Evolutionary conservation across 176 grass and related monocot genomes (phyloP).

Genomic region (Pharus latifolius): DNA sequence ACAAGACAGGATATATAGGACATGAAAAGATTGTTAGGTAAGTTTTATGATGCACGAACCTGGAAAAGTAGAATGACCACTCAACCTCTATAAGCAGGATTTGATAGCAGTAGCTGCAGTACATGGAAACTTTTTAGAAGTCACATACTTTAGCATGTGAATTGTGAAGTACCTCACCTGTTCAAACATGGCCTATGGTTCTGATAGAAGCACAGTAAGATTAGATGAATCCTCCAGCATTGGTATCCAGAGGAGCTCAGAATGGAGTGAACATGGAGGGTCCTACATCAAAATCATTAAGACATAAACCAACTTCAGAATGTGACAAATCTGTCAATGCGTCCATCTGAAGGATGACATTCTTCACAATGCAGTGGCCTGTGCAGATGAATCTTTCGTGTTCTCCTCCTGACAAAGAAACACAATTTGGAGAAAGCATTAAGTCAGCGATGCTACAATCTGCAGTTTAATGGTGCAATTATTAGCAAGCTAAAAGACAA

Average conservation of each 20-base stretch:
- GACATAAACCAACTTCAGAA: slow-evolving; percentile 7
- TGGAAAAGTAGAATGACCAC: neutral
- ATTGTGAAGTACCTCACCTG: slow-evolving; percentile 36
- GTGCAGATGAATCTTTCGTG: neutral
- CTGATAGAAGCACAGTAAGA: too few relatives aligned
- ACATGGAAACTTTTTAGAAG: neutral
- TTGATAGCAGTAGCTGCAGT: neutral
- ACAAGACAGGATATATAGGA: neutral
- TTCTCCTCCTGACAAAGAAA: neutral
- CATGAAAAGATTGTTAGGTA: neutral
- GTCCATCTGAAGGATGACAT: slow-evolving; percentile 7
- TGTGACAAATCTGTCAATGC: neutral
- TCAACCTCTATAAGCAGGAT: neutral
- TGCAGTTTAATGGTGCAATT: neutral
- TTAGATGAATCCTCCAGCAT: neutral
- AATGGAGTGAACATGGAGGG: neutral
- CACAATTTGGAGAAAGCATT: neutral
- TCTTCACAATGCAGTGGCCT: neutral
- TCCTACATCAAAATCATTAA: neutral
- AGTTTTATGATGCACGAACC: neutral
- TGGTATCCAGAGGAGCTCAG: neutral
- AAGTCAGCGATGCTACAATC: neutral
- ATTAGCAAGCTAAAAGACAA: slow-evolving; percentile 12
- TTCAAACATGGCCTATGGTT: slow-evolving; percentile 1
- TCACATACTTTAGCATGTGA: slow-evolving; percentile 15